Evolutionary conservation across 495 filamentous ascomycete genomes (phyloP).

Genomic region (Hypoxylon perforatum): DNA sequence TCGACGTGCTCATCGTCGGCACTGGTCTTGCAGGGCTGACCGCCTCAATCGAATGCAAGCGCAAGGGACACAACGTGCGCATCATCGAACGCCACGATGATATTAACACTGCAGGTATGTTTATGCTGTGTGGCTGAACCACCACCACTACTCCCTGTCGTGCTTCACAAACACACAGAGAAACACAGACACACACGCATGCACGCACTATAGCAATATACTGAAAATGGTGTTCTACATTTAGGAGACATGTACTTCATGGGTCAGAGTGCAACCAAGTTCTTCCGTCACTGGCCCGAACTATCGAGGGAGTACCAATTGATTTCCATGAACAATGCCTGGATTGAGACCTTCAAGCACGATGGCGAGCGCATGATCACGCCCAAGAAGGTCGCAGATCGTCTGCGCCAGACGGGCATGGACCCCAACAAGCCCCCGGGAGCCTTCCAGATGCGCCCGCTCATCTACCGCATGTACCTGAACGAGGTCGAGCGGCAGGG

Average conservation of each 20-base stretch:
- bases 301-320: conserved; percentile 58
- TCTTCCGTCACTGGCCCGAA: conserved; percentile 68
- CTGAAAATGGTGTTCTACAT: conserved; percentile 5
- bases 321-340: conserved; percentile 59
- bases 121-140: conserved; percentile 7
- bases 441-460: conserved; percentile 59
- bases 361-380: conserved; percentile 59
- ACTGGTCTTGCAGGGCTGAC: conserved; percentile 72
- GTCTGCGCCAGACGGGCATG: conserved; percentile 48
- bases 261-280: conserved; percentile 58
- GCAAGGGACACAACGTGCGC: conserved; percentile 71
- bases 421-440: conserved; percentile 54
- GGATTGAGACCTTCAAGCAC: conserved; percentile 65
- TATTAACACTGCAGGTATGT: conserved; percentile 52
- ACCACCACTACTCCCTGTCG: not conserved
- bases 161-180: not conserved
- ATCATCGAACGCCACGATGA: conserved; percentile 63
- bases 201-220: not conserved
- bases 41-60: conserved; percentile 70
- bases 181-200: too few species aligned
- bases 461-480: conserved; percentile 67
- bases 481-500: conserved; percentile 61
- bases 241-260: conserved; percentile 69
- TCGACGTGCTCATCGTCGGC: conserved; percentile 71
- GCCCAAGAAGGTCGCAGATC: conserved; percentile 54